Conservation (phyloP, 164 flowering plant species). For the Protea cynaroides region DNA sequence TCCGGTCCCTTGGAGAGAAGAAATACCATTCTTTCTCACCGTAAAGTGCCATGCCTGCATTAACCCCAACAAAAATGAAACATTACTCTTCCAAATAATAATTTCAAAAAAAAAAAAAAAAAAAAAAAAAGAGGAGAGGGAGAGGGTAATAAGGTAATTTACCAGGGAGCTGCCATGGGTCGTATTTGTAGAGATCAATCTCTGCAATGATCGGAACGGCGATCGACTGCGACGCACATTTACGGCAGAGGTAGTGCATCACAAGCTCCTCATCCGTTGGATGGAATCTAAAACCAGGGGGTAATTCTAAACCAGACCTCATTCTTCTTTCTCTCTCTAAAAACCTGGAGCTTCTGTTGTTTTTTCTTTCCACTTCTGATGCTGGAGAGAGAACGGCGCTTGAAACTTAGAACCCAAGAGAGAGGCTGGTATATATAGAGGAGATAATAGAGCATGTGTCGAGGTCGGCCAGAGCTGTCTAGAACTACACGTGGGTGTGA, state of each 20-base stretch:
- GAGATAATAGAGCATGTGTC: slow-evolving; percentile 32
- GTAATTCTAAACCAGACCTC: slow-evolving; percentile 27
- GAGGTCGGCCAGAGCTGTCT: slow-evolving; percentile 9
- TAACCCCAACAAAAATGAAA: background rate
- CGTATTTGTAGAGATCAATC: slow-evolving; percentile 61
- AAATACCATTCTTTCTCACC: slow-evolving; percentile 78
- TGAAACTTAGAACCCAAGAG: slow-evolving; percentile 39
- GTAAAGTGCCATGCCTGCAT: slow-evolving; percentile 42
- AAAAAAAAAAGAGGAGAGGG: background rate
- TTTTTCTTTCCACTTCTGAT: background rate
- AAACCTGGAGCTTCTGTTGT: background rate
- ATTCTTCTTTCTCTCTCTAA: background rate
- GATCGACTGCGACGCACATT: slow-evolving; percentile 36
- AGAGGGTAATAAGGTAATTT: background rate
- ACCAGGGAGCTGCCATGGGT: slow-evolving; percentile 31
- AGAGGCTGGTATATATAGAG: slow-evolving; percentile 32
- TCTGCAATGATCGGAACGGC: slow-evolving; percentile 61
- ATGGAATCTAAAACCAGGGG: slow-evolving; percentile 67
- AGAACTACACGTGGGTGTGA: slow-evolving; percentile 35
- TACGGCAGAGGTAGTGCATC: slow-evolving; percentile 43
- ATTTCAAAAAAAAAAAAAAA: background rate
- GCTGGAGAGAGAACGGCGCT: slow-evolving; percentile 12
- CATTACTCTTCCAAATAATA: background rate
- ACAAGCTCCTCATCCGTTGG: slow-evolving; percentile 75
- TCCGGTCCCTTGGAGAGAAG: slow-evolving; percentile 60